A percentile compares a stretch with the other conserved stretches of the same genome.
These are phyloP conservation scores for Claviceps paspali DNA, from an alignment of 2,329 filamentous ascomycete species.

Conservation along the genomic window DNA sequence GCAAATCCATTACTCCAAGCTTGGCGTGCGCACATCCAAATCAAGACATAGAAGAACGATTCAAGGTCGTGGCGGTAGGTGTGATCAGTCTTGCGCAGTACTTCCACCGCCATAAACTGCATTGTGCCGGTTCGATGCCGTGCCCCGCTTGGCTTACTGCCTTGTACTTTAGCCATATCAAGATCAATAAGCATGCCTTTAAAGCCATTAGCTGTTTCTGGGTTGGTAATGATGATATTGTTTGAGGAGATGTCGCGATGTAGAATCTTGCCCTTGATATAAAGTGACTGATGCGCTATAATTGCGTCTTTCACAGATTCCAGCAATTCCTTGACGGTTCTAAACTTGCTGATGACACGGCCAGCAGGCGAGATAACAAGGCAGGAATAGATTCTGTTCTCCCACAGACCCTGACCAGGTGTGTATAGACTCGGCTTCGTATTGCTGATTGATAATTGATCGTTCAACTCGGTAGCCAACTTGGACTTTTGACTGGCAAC, in stretches of 20 bases:
- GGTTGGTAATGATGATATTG: constrained; percentile 3
- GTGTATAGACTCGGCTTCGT: constrained; percentile 6
- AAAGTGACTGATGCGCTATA: constrained; percentile 4
- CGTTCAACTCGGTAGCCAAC: neutral
- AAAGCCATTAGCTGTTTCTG: constrained; percentile 6
- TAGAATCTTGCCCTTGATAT: constrained; percentile 1
- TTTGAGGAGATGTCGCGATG: constrained; percentile 4
- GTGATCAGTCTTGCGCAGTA: constrained; percentile 15
- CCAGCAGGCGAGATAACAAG: constrained; percentile 6
- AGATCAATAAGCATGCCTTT: constrained; percentile 14
- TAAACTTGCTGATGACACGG: constrained; percentile 4
- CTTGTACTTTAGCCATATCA: constrained; percentile 8
- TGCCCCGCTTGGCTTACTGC: constrained; percentile 10
- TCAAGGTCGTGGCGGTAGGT: constrained; percentile 10
- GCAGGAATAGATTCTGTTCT: constrained; percentile 6
- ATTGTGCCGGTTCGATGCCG: constrained; percentile 15
- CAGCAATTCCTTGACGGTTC: neutral
- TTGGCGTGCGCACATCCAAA: constrained; percentile 9
- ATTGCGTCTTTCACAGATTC: constrained; percentile 5
- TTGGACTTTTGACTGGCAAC: constrained; percentile 7
- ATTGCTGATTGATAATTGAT: constrained; percentile 1
- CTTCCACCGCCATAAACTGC: constrained; percentile 20
- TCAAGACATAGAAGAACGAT: constrained; percentile 6
- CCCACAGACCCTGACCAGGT: constrained; percentile 4
- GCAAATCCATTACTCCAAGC: constrained; percentile 5